phyloP scores from a whole-genome alignment of 768 basidiomycete genomes.

The Termitomyces sp. region DNA sequence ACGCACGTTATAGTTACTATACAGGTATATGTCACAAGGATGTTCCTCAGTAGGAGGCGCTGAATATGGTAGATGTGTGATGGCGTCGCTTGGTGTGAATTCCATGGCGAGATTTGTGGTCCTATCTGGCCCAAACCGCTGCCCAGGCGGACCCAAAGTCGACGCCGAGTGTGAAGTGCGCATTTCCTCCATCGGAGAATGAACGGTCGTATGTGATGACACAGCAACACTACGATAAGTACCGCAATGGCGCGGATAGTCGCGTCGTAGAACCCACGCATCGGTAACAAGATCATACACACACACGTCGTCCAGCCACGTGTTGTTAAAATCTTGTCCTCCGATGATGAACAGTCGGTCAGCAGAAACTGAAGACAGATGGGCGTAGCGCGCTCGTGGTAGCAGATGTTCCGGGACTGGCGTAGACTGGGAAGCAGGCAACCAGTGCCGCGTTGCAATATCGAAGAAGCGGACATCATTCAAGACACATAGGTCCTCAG shows the following conservation, averaged over 20 bases:
- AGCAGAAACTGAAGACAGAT: slow-evolving; percentile 84
- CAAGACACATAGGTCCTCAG: slow-evolving; percentile 86
- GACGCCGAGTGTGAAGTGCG: slow-evolving; percentile 39
- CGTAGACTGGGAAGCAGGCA: slow-evolving; percentile 45
- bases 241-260: slow-evolving; percentile 91
- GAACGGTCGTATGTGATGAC: slow-evolving; percentile 64
- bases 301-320: slow-evolving; percentile 91
- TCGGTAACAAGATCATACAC: slow-evolving; percentile 77
- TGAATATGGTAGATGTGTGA: slow-evolving; percentile 78
- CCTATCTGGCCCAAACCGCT: slow-evolving; percentile 55
- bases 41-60: slow-evolving; percentile 66
- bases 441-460: slow-evolving; percentile 68
- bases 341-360: slow-evolving; percentile 90
- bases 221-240: slow-evolving; percentile 95
- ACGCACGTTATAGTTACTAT: slow-evolving; percentile 94
- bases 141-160: slow-evolving; percentile 53
- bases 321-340: slow-evolving; percentile 91
- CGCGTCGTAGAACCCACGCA: slow-evolving; percentile 77
- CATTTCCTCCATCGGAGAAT: slow-evolving; percentile 64
- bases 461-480: slow-evolving; percentile 92
- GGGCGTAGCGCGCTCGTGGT: slow-evolving; percentile 91
- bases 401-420: slow-evolving; percentile 46
- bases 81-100: slow-evolving; percentile 54
- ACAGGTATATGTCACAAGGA: slow-evolving; percentile 86
- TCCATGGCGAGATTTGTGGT: slow-evolving; percentile 40